These are phyloP conservation scores for Hanseniaspora nectarophila DNA, from an alignment of 805 yeast species.

Conservation along the genomic window DNA sequence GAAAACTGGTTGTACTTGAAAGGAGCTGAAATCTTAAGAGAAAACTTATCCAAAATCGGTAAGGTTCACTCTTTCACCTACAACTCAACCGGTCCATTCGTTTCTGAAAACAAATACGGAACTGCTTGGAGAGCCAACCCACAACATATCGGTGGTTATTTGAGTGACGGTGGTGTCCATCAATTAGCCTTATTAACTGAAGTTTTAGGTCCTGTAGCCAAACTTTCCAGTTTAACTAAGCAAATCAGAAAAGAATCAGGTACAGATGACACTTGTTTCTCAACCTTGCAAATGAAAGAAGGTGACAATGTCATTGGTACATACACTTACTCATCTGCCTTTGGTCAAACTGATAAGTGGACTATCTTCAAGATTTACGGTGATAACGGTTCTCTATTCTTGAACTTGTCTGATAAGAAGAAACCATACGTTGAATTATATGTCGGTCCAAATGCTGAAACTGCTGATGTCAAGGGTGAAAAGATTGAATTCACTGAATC, in stretches of 20 bases:
- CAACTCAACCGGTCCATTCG: slow-evolving; percentile 63
- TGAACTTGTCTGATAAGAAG: slow-evolving; percentile 45
- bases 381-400: slow-evolving; percentile 58
- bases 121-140: slow-evolving; percentile 87
- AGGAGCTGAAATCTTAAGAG: slow-evolving; percentile 43
- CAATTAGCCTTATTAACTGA: slow-evolving; percentile 79
- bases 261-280: slow-evolving; percentile 64
- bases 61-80: slow-evolving; percentile 56
- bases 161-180: slow-evolving; percentile 95
- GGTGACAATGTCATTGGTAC: slow-evolving; percentile 54
- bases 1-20: slow-evolving; percentile 78
- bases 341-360: slow-evolving; percentile 67
- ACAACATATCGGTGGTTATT: slow-evolving; percentile 82
- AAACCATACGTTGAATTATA: slow-evolving; percentile 30
- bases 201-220: slow-evolving; percentile 60
- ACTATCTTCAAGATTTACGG: slow-evolving; percentile 65
- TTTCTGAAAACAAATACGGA: slow-evolving; percentile 44
- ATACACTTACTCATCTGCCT: slow-evolving; percentile 75
- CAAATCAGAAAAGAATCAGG: slow-evolving; percentile 73
- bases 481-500: slow-evolving; percentile 33
- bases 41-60: slow-evolving; percentile 61
- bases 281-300: slow-evolving; percentile 52
- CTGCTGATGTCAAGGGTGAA: slow-evolving; percentile 22
- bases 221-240: slow-evolving; percentile 62
- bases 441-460: slow-evolving; percentile 25